Evolutionary conservation across 768 basidiomycete species (phyloP), one percentile per base, ranked within the genome.

Genomic region (Tricholoma bakamatsutake): DNA sequence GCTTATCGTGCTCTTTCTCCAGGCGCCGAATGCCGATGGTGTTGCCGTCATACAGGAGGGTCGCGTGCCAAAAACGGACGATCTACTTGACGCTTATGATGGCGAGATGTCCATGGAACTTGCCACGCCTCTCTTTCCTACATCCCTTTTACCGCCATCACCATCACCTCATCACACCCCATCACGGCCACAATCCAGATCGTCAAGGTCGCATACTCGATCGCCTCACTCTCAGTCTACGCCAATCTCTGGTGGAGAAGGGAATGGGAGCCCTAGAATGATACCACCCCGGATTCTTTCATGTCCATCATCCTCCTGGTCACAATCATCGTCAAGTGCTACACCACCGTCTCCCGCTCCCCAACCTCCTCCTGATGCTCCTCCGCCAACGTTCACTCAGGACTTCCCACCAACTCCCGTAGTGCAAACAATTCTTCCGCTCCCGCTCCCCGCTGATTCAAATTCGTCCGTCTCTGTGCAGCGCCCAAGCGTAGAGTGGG

Each of bases 61-160:
- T 40, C 37, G 5, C 27, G 15, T 12, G 31, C 27, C 21, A 17
- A 12, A 17, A 27, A 31, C 39, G 10, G 62, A 64, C 30, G 60
- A 31, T 31, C 28, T 69, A 1, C 59, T 75, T 3, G 76, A 74
- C 9, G 66, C 62, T 10, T 60, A 70, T 13, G 70, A 74, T 31
- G 66, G 70, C 7, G 77, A 78, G 52, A 66, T 73, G 52, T 76
- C 75, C 5, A 80, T 82, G 80, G 79, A 80, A 46, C 73, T 82
- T 4, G 79, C 73, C 4, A 79, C 79, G 5, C 79, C 80, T n/a
- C 65, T 81, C 10, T 51, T 71, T 48, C 76, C 76, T 12, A 74
- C 21, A 8, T 53, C 31, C n/a, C 31, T 53, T 28, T 43, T 53
- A 15, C 52, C 18, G 40, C 11, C 43, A 33, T 40, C 9, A 11